Evolutionary conservation across 768 basidiomycete species (phyloP).

Genomic region (Chlorophyllum brunneum): DNA sequence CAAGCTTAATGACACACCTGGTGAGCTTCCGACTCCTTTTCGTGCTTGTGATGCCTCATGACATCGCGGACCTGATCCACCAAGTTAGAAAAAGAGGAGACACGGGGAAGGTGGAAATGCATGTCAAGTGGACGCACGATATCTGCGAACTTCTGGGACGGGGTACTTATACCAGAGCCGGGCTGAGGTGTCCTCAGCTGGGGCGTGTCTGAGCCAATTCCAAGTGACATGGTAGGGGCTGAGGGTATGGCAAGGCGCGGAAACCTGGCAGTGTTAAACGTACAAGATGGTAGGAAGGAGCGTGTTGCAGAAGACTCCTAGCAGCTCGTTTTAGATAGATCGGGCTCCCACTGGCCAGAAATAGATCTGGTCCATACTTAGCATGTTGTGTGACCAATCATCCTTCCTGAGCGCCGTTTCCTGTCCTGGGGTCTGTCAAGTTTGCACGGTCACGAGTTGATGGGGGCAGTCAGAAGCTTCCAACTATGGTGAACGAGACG

Average conservation of each 20-base stretch:
- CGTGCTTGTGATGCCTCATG: slow-evolving; percentile 65
- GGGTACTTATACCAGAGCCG: slow-evolving; percentile 26
- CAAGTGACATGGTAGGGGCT: slow-evolving; percentile 13
- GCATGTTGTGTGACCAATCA: slow-evolving; percentile 4
- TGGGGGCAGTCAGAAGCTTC: no score
- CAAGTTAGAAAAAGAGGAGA: slow-evolving; percentile 40
- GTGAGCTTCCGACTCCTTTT: slow-evolving; percentile 87
- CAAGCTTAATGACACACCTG: slow-evolving; percentile 40
- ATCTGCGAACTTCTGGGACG: slow-evolving; percentile 22
- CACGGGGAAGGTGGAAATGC: slow-evolving; percentile 45
- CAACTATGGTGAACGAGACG: no score
- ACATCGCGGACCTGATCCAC: slow-evolving; percentile 64
- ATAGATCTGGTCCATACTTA: slow-evolving; percentile 1
- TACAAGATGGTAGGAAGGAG: not conserved
- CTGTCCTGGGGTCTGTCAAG: not conserved
- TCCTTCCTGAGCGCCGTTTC: slow-evolving; percentile 1
- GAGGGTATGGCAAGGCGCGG: slow-evolving; percentile 6
- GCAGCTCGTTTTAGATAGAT: not conserved
- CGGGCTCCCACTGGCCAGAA: not conserved
- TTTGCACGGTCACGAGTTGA: not conserved
- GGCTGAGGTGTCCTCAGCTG: slow-evolving; percentile 10
- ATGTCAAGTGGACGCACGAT: slow-evolving; percentile 28
- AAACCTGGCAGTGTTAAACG: slow-evolving; percentile 2
- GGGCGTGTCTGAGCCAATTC: slow-evolving; percentile 22
- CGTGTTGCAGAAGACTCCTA: not conserved